Evolutionary conservation across 768 basidiomycete genomes (phyloP).

Genomic region (Mycena vulgaris): DNA sequence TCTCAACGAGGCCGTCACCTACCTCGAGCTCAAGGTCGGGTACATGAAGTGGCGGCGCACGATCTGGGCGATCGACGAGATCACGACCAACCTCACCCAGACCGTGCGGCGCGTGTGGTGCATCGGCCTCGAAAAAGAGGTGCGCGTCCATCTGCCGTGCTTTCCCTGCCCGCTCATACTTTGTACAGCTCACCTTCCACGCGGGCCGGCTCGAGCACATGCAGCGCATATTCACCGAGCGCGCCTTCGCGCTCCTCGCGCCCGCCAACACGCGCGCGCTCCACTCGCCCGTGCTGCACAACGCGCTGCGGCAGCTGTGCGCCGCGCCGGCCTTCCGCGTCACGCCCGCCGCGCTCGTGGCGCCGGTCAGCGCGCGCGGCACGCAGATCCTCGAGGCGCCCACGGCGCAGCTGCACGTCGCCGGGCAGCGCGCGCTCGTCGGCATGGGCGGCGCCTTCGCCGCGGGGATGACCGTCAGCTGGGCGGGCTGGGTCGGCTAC

Average conservation of each 20-base stretch:
- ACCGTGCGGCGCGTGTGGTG: slow-evolving; percentile 61
- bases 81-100: slow-evolving; percentile 53
- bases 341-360: slow-evolving; percentile 60
- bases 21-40: slow-evolving; percentile 57
- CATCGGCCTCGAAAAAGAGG: slow-evolving; percentile 66
- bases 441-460: slow-evolving; percentile 65
- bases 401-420: slow-evolving; percentile 72
- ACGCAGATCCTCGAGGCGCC: slow-evolving; percentile 69
- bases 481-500: slow-evolving; percentile 72
- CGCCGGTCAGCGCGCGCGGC: slow-evolving; percentile 67
- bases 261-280: slow-evolving; percentile 54
- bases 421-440: slow-evolving; percentile 72
- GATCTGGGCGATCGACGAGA: slow-evolving; percentile 63
- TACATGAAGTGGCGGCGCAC: slow-evolving; percentile 64
- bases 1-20: slow-evolving; percentile 53
- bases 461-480: slow-evolving; percentile 68
- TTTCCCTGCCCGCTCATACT: neutral
- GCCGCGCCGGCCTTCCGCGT: slow-evolving; percentile 63
- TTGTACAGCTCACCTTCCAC: slow-evolving; percentile 72
- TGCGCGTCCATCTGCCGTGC: slow-evolving; percentile 39
- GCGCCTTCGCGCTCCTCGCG: slow-evolving; percentile 58
- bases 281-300: slow-evolving; percentile 72
- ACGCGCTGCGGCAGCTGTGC: slow-evolving; percentile 69
- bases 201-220: slow-evolving; percentile 69
- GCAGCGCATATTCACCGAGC: slow-evolving; percentile 60